These are phyloP conservation scores for Rhodofomes roseus DNA, from an alignment of 1,284 basidiomycete species.

Conservation along the genomic window DNA sequence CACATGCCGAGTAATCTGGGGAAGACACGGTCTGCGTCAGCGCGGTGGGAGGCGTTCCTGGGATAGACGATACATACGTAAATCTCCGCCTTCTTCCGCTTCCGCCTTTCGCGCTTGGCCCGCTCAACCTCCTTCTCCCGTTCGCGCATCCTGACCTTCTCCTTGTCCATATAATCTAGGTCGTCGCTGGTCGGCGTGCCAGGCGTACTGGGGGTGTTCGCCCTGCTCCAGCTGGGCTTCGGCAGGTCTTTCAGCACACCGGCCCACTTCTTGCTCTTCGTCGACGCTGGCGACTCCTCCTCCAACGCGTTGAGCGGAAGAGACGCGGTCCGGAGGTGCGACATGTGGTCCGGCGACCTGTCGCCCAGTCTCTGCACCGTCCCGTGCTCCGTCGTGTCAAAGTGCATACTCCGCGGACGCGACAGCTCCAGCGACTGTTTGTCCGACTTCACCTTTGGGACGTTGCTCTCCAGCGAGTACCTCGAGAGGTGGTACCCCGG, in stretches of 20 bases:
- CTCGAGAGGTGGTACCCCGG: constrained; percentile 65
- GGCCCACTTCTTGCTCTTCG: constrained; percentile 25
- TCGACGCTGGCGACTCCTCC: constrained; percentile 7
- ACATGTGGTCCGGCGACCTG: constrained; percentile 8
- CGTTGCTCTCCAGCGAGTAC: constrained; percentile 25
- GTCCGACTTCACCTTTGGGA: constrained; percentile 11
- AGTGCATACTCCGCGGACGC: constrained; percentile 22
- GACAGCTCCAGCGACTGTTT: constrained; percentile 1
- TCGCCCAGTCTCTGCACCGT: not conserved
- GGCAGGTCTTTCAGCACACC: constrained; percentile 33
- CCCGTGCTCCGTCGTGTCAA: constrained; percentile 8
- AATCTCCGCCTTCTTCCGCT: constrained; percentile 75
- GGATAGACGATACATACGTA: constrained; percentile 48
- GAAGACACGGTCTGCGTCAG: not conserved
- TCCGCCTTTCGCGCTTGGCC: constrained; percentile 39
- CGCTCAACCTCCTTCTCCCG: constrained; percentile 26
- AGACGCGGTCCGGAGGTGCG: constrained; percentile 10
- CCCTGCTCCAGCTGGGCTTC: constrained; percentile 21
- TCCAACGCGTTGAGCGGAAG: constrained; percentile 10
- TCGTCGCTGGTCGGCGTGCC: constrained; percentile 21
- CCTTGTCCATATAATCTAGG: constrained; percentile 28
- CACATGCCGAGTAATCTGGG: constrained; percentile 85
- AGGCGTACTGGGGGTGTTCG: constrained; percentile 20
- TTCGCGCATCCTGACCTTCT: constrained; percentile 15
- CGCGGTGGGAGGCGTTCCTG: too few relatives aligned